phyloP scores from a whole-genome alignment of 495 filamentous ascomycete species.

The Penicillium crystallinum region DNA sequence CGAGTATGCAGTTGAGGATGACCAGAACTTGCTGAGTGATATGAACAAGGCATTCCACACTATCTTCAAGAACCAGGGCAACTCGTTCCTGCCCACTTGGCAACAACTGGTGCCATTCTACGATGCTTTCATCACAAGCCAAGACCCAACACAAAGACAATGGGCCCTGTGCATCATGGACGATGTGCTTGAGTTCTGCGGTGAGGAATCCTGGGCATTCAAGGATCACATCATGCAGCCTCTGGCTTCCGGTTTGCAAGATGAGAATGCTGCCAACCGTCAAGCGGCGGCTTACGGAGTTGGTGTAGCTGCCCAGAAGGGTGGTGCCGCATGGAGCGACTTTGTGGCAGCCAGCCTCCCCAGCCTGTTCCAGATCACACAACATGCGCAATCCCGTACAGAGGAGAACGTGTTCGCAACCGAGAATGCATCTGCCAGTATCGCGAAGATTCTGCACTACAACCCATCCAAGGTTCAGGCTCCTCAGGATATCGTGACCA shows the following conservation, averaged over 20 bases:
- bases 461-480: constrained; percentile 70
- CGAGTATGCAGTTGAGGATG: constrained; percentile 88
- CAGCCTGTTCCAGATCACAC: constrained; percentile 76
- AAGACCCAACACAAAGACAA: constrained; percentile 88
- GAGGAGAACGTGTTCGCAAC: constrained; percentile 97
- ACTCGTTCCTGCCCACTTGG: constrained; percentile 80
- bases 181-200: constrained; percentile 96
- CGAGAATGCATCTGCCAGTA: constrained; percentile 94
- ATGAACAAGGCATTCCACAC: constrained; percentile 99
- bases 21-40: constrained; percentile 92
- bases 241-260: constrained; percentile 73
- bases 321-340: constrained; percentile 74
- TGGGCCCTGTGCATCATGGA: constrained; percentile 99
- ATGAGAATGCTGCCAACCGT: constrained; percentile 82
- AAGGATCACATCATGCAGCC: constrained; percentile 80
- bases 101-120: constrained; percentile 79
- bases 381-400: constrained; percentile 69
- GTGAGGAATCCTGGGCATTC: constrained; percentile 75
- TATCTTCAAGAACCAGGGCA: constrained; percentile 93
- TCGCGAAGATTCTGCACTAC: constrained; percentile 93
- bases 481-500: constrained; percentile 62
- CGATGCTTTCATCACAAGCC: constrained; percentile 73
- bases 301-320: constrained; percentile 91
- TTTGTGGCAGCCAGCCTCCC: constrained; percentile 77
- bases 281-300: constrained; percentile 97